phyloP scores from a whole-genome alignment of 345 rosid genomes.

The Citrus australasica region DNA sequence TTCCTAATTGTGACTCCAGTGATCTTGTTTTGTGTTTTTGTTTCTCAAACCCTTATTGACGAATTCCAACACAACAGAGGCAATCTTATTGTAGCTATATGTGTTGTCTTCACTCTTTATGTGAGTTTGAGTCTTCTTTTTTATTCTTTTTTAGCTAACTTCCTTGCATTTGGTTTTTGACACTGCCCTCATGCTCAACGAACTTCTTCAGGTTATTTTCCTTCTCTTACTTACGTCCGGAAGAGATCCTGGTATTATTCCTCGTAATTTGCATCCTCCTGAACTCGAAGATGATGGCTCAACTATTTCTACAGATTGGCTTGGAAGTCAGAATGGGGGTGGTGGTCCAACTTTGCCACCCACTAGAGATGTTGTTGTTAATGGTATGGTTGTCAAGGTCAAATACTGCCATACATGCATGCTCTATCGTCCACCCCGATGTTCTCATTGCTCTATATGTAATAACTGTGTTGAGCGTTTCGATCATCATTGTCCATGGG shows the following conservation, averaged over 20 bases:
- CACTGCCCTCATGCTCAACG: not conserved
- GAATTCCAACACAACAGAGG: conserved; percentile 53
- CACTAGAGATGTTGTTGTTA: conserved; percentile 63
- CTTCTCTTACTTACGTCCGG: conserved; percentile 85
- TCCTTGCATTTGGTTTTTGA: not conserved
- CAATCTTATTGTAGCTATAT: conserved; percentile 31
- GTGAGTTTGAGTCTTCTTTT: conserved; percentile 36
- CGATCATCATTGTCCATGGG: conserved; percentile 99
- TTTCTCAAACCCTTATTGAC: conserved; percentile 41
- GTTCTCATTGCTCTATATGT: conserved; percentile 94
- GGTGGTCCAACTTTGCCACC: conserved; percentile 50
- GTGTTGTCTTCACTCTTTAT: conserved; percentile 37
- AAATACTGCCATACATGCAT: conserved; percentile 92
- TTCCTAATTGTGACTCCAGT: conserved; percentile 65
- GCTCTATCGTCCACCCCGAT: conserved; percentile 91
- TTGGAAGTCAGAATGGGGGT: conserved; percentile 34
- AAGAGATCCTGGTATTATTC: conserved; percentile 94
- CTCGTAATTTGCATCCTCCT: conserved; percentile 79
- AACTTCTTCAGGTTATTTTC: conserved; percentile 50
- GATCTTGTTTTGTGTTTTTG: conserved; percentile 63
- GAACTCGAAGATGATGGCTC: conserved; percentile 67
- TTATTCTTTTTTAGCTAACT: not conserved
- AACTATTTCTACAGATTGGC: conserved; percentile 42
- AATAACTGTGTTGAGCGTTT: conserved; percentile 92
- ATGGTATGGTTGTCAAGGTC: conserved; percentile 61